Evolutionary conservation across 345 rosid genomes (phyloP), one percentile per base, ranked within the genome.

Genomic region (Leavenworthia alabamica): DNA sequence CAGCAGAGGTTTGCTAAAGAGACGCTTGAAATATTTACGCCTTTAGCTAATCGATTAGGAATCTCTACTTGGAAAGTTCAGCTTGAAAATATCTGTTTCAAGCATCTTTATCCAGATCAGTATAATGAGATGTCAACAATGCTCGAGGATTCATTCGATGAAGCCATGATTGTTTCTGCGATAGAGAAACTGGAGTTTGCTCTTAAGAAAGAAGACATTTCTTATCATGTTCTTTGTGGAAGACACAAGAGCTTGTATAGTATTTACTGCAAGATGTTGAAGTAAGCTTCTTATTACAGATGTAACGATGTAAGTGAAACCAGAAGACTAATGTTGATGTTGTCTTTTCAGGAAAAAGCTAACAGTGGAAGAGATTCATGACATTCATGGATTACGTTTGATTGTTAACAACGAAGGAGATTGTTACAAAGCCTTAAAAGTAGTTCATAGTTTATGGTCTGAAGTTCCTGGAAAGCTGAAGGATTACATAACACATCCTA

Each of bases 221-320:
- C 84, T 14, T 85, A 74, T 46, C 82, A 81, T 62, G 83, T 66
- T 64, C 67, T 93, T 3, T 84, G 77, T 31, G 97, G 97, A 17
- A 73, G 99, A 49, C 97, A 89, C 71, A 93, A 93, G 80, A 87
- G 96, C 79, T 78, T 93, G 84, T 89, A 85, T 71, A 85, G 96
- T 85, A 87, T 87, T 59, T 73, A 87, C 70, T 40, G 80, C 79
- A 93, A 93, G 78, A 93, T 93, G 99, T 60, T 77, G 60, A 93
- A 83, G 99, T 93, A 85, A 53, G 88, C 36, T 71, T 48, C 67
- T 17, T 59, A 19, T 52, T 36, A 55, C 45, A 17, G 22, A 16
- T 44, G 41, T 42, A 52, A 26, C 23, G 27, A 10, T 24, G 57
- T 45, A 32, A 1, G 56, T 51, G 62, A 65, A 28, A 51, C 31